phyloP scores from a whole-genome alignment of 225 moss, liverwort and hornwort genomes.

The Physcomitrellopsis africana region DNA sequence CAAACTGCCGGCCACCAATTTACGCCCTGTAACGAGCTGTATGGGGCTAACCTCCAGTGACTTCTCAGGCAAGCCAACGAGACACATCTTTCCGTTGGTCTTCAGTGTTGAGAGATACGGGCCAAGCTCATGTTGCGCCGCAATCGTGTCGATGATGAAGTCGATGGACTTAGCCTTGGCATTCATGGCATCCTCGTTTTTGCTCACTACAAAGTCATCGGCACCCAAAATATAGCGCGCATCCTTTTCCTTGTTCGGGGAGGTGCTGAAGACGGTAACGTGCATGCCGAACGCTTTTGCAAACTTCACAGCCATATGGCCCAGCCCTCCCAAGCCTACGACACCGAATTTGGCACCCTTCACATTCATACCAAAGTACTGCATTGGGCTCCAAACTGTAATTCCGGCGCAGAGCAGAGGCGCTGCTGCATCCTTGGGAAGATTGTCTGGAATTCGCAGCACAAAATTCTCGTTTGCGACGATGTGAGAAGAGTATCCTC shows the following conservation, averaged over 20 bases:
- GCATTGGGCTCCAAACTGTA: conserved; percentile 87
- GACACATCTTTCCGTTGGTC: conserved; percentile 60
- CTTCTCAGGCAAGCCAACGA: conserved; percentile 48
- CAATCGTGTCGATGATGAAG: conserved; percentile 69
- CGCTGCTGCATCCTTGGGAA: conserved; percentile 67
- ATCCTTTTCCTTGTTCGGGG: conserved; percentile 63
- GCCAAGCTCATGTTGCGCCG: conserved; percentile 44
- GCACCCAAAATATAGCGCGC: conserved; percentile 59
- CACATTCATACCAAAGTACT: conserved; percentile 61
- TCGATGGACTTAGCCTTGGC: conserved; percentile 53
- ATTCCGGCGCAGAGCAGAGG: conserved; percentile 85
- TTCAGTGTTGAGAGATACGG: conserved; percentile 43
- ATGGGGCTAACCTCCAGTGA: conserved; percentile 27
- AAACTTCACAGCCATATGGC: conserved; percentile 72
- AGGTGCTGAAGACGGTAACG: conserved; percentile 77
- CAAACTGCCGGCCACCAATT: conserved; percentile 38
- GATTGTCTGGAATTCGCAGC: conserved; percentile 57
- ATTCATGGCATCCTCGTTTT: conserved; percentile 64
- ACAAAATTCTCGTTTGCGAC: conserved; percentile 48
- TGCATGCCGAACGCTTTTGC: conserved; percentile 72
- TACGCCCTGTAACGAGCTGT: conserved; percentile 41
- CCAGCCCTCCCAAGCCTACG: conserved; percentile 74
- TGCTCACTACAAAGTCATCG: conserved; percentile 73
- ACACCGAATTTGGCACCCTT: conserved; percentile 65
- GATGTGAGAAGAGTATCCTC: conserved; percentile 66